Conservation (phyloP, 257 asterid genomes). For the Ilex asprella region DNA sequence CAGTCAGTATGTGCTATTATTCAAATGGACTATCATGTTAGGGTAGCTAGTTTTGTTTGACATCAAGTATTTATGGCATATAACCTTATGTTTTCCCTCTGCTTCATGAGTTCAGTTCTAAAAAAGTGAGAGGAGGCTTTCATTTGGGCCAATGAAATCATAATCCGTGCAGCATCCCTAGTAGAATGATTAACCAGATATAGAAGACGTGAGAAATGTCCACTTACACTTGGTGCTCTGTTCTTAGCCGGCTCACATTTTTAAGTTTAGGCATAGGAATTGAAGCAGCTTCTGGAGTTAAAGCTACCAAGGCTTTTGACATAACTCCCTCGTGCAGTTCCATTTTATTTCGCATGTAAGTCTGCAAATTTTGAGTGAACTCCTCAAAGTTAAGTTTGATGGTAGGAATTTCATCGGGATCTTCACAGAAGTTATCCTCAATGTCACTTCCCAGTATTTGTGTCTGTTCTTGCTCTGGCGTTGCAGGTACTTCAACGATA, state of each 20-base stretch:
- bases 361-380: conserved; percentile 75
- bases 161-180: too few relatives aligned
- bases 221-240: conserved; percentile 98
- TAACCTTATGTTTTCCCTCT: too few relatives aligned
- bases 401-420: conserved; percentile 75
- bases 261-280: conserved; percentile 87
- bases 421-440: conserved; percentile 48
- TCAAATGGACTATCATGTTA: too few relatives aligned
- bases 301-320: conserved; percentile 84
- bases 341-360: conserved; percentile 48
- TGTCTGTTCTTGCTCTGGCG: conserved; percentile 56
- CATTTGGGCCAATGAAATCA: too few relatives aligned
- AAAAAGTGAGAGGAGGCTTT: too few relatives aligned
- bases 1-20: background rate
- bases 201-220: conserved; percentile 7
- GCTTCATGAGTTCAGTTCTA: too few relatives aligned
- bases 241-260: conserved; percentile 77
- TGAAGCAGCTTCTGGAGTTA: conserved; percentile 83
- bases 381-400: conserved; percentile 77
- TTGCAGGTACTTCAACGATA: conserved; percentile 53
- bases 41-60: too few relatives aligned
- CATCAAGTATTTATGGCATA: too few relatives aligned
- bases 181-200: background rate
- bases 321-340: conserved; percentile 59
- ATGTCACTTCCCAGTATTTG: conserved; percentile 49